Base-by-base conservation (phyloP, 2,329 filamentous ascomycete genomes). In the Fusarium verticillioides region DNA sequence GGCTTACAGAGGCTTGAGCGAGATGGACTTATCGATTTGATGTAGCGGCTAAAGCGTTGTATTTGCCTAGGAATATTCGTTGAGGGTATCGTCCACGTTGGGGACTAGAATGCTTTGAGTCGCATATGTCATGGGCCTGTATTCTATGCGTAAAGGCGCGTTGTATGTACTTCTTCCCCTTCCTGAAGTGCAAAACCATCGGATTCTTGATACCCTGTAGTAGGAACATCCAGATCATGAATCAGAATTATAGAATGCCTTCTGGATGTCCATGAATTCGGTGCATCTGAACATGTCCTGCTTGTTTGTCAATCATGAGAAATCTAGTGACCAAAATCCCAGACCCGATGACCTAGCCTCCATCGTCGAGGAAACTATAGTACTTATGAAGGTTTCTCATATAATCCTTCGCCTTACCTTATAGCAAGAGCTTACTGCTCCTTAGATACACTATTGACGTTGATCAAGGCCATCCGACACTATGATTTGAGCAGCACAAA, bases 361-460 rank as follows among this genome's bases (percentile, higher is more conserved):
- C 13, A 11, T 30, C 9, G 12, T 5, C 2, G 43, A 2, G 0
- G 7, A 9, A 46, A 3, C 23, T 9, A 7, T 0, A 13, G 7
- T 10, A 0, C 3, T 4, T 19, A 0, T 0, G 0, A 0, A 28
- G 7, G 4, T 0, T 28, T 0, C 9, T 18, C 12, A 9, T 28
- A 0, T 0, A 4, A 4, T 18, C 2, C 3, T 11, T 16, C 21
- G 6, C 12, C 9, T 1, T 13, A 7, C 0, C 44, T 11, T 15
- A 2, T 2, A 2, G 8, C 0, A 16, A 28, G 5, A 2, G 1
- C 19, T 11, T 4, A 2, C 26, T 30, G 9, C 19, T 8, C 4
- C 12, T 18, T 7, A 6, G 12, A 18, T 1, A 3, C 7, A 13
- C 10, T 9, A 0, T 9, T 9, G 1, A 12, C 3, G 28, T 26